Evolutionary conservation across 768 basidiomycete species (phyloP).

Genomic region (Brasilioporus rufonigricans): DNA sequence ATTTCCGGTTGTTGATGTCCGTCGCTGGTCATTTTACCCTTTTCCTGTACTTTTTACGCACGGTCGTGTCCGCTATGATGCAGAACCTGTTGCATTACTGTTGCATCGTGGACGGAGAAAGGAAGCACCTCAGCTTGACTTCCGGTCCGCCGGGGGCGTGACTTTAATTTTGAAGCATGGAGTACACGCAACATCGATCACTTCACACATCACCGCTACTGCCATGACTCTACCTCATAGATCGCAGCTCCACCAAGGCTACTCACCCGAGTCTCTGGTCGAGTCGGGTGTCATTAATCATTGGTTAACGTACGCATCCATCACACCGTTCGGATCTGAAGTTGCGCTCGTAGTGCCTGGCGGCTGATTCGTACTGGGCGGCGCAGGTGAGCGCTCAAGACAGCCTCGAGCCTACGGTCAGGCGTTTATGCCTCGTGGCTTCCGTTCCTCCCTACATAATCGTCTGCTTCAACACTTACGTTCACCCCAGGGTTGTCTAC

Average conservation of each 20-base stretch:
- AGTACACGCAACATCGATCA: no score
- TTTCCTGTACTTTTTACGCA: background rate
- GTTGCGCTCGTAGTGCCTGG: background rate
- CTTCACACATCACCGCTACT: no score
- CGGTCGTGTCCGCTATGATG: no score
- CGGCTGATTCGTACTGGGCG: background rate
- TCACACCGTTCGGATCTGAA: background rate
- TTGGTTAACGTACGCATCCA: background rate
- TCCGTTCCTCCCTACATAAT: background rate
- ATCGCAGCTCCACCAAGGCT: no score
- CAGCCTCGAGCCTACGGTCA: background rate
- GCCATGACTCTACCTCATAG: no score
- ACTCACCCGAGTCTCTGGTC: background rate
- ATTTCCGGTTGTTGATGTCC: background rate
- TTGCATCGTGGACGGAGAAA: no score
- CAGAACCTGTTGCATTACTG: no score
- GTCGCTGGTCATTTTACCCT: no score
- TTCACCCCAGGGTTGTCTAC: background rate
- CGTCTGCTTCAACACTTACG: background rate
- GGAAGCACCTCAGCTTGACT: no score
- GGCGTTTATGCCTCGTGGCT: background rate
- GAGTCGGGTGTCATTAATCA: background rate
- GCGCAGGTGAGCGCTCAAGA: background rate
- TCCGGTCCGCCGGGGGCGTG: no score
- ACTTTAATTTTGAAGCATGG: no score